Base-by-base conservation (phyloP, 768 basidiomycete species). In the Leucosporidium yakuticum region DNA sequence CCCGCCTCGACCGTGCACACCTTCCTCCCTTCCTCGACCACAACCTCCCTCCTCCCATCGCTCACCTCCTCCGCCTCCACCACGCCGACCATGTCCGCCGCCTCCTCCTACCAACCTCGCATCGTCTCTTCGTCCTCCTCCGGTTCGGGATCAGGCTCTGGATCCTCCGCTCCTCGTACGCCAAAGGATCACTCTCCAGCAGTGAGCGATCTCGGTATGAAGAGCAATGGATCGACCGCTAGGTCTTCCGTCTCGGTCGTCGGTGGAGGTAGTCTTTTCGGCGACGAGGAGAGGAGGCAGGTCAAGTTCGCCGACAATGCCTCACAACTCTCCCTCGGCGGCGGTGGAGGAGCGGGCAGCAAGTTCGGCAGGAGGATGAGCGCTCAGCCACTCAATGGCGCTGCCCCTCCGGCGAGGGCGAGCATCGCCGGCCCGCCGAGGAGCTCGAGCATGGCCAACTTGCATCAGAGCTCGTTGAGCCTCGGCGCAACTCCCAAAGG, bases 91-190 rank as follows among this genome's bases (percentile, higher is more conserved):
- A 39, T 25, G 32, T 61, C 65, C 7, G 54, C 60, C 32, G 47
- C 31, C 50, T 60, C 36, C 64, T 9, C 54, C 70, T 20, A 39
- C 47, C 23, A 34, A 60, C 25, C 34, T 44, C 25, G 48, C 49
- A 44, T 44, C 39, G 39, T 44, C 19, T 68, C 67, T 7, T 72
- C 71, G 25, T 68, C 71, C 17, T 72, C 71, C n/a, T 63, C 62
- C 49, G 64, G 55, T 7, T 64, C 39, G 39, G 39, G 39, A 15
- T 44, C 39, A 44, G 39, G 39, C 6, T 44, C 39, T 12, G 39
- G 39, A 44, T 44, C 67, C 20, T 69, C 67, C 4, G 59, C 56
- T 2, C 68, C 68, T 4, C 58, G 50, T 20, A 72, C 71, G n/a
- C 71, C 71, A 1, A 44, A 65, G 29, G 70, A 71, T 56, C 19